Evolutionary conservation across 2,329 filamentous ascomycete genomes (phyloP), one percentile per base, ranked within the genome.

Genomic region (Sclerotinia borealis): DNA sequence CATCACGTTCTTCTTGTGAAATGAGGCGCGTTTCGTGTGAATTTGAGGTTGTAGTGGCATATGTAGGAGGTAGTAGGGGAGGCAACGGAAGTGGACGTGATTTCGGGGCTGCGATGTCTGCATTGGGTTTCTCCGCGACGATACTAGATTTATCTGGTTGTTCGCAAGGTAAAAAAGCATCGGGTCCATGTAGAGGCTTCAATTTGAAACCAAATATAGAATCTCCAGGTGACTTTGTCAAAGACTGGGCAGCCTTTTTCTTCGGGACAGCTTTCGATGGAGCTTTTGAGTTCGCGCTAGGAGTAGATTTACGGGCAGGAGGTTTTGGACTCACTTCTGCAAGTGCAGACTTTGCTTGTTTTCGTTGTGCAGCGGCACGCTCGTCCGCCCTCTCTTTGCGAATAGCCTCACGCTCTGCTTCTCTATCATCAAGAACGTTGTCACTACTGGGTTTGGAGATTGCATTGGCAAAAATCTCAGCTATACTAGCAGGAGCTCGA

Each of bases 1-100:
- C 48, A 37, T 39, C 25, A 13, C 13, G 37, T 25, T 64, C 37
- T 37, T 63, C 50, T 27, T 62, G 61, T 47, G 45, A 59, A 29
- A 60, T 39, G 4, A 62, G n/a, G 9, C 29, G n/a, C 8, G 50
- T 27, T 47, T 45, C 60, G 19, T 31, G 31, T 19, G 37, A 56
- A 9, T 6, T 55, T 25, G 11, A 34, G 13, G 10, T 10, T 9
- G 10, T 19, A 15, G 19, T 29, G 19, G n/a, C 4, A 6, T 17
- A 25, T 1, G 34, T 15, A 13, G 9, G 5, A 6, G 48, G 29
- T 19, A 39, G 25, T 19, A 39, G n/a, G 6, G 29, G 39, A 43
- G 19, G n/a, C 2, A 56, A 34, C 34, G 39, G 27, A 4, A 34
- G 39, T 5, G 39, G 27, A 3, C 39, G 27, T 8, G 54, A n/a